Evolutionary conservation across 768 basidiomycete species (phyloP).

Genomic region (Termitomyces sp.): DNA sequence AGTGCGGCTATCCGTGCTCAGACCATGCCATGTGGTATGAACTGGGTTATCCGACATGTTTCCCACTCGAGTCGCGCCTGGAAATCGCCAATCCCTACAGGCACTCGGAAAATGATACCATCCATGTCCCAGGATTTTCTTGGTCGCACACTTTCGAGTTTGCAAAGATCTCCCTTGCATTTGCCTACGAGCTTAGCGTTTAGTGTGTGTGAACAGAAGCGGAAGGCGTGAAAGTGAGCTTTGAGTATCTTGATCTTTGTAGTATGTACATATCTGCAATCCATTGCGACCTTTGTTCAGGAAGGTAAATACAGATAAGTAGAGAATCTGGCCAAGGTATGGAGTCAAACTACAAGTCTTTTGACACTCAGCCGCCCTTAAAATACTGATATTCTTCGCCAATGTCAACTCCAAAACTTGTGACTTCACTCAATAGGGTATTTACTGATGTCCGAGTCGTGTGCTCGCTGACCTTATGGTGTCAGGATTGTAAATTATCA

Average conservation of each 20-base stretch:
- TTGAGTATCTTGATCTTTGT: not conserved
- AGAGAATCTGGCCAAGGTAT: not conserved
- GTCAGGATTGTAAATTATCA: too few species aligned
- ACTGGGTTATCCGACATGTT: conserved; percentile 53
- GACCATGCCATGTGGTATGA: conserved; percentile 66
- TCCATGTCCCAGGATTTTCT: conserved; percentile 38
- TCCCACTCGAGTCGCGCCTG: conserved; percentile 23
- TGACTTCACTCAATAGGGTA: too few species aligned
- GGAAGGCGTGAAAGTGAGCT: not conserved
- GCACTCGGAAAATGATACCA: conserved; percentile 41
- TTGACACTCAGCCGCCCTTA: too few species aligned
- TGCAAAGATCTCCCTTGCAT: conserved; percentile 39
- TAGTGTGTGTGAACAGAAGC: not conserved
- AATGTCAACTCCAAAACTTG: too few species aligned
- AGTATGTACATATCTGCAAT: not conserved
- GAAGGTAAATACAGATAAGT: not conserved
- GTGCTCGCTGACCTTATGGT: too few species aligned
- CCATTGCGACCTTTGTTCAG: not conserved
- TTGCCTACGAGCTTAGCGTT: conserved; percentile 14
- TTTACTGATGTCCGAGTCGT: too few species aligned
- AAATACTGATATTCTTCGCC: too few species aligned
- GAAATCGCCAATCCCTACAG: conserved; percentile 27
- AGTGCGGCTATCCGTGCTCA: conserved; percentile 60
- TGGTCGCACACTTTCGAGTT: conserved; percentile 65
- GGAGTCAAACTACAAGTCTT: not conserved